phyloP scores from a whole-genome alignment of 2,329 filamentous ascomycete species.

The Ilyonectria mors-panacis region DNA sequence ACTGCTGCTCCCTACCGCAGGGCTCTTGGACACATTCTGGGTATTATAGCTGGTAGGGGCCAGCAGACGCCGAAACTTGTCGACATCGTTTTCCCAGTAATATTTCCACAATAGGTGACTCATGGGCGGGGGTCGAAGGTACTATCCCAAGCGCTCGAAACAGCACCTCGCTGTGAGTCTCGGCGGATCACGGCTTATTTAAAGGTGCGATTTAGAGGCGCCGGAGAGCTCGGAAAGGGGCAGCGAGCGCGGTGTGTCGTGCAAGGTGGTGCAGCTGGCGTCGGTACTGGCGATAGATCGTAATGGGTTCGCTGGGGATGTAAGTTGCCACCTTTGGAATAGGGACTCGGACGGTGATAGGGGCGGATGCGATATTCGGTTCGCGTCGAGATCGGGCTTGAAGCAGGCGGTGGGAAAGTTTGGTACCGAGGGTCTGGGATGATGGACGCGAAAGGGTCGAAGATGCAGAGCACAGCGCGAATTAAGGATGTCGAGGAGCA shows the following conservation, averaged over 20 bases:
- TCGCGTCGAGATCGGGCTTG: slow-evolving; percentile 5
- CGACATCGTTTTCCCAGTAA: slow-evolving; percentile 98
- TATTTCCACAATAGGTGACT: slow-evolving; percentile 97
- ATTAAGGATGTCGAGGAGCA: slow-evolving; percentile 28
- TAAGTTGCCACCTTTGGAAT: slow-evolving; percentile 45
- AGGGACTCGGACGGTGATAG: slow-evolving; percentile 27
- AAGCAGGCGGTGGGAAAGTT: not conserved
- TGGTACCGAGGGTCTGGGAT: not conserved
- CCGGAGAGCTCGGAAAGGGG: slow-evolving; percentile 44
- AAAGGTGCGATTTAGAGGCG: slow-evolving; percentile 75
- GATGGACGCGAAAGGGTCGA: slow-evolving; percentile 13
- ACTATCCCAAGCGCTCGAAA: slow-evolving; percentile 67
- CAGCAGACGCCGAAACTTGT: slow-evolving; percentile 91
- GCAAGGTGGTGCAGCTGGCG: slow-evolving; percentile 9
- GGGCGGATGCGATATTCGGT: slow-evolving; percentile 26
- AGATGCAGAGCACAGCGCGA: slow-evolving; percentile 20
- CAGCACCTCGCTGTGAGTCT: slow-evolving; percentile 91
- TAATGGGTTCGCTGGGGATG: slow-evolving; percentile 31
- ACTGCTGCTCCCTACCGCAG: slow-evolving; percentile 56
- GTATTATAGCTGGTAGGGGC: slow-evolving; percentile 75
- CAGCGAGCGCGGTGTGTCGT: slow-evolving; percentile 12
- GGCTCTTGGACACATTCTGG: slow-evolving; percentile 69
- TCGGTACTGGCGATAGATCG: slow-evolving; percentile 31
- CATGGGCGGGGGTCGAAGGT: slow-evolving; percentile 71
- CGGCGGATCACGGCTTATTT: slow-evolving; percentile 90